A percentile compares a stretch with the other conserved stretches of the same genome.
Evolutionary conservation across 2,329 filamentous ascomycete species (phyloP).

Genomic region (Lecanoromycetidae sp.): DNA sequence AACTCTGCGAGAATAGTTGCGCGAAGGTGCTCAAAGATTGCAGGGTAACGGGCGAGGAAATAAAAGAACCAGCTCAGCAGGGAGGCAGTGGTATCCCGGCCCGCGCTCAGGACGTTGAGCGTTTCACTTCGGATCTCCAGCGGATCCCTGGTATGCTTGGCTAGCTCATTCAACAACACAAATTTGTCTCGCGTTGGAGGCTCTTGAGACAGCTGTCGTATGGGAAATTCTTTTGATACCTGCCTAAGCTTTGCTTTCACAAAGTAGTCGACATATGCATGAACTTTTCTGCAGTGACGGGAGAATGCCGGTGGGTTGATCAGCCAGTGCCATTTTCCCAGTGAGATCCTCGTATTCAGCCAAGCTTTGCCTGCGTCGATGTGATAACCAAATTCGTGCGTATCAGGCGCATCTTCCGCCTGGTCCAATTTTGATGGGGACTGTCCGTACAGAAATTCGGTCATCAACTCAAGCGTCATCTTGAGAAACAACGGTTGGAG

Average conservation of each 20-base stretch:
- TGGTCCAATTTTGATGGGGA: neutral
- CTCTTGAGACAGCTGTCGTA: conserved; percentile 54
- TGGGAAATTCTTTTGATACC: conserved; percentile 36
- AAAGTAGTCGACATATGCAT: conserved; percentile 8
- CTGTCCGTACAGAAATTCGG: conserved; percentile 13
- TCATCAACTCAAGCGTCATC: conserved; percentile 12
- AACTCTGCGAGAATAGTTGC: conserved; percentile 38
- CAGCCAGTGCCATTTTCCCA: conserved; percentile 11
- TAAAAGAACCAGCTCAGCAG: conserved; percentile 12
- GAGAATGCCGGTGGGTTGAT: neutral
- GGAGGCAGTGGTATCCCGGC: conserved; percentile 14
- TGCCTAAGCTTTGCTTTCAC: neutral
- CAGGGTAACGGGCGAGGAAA: conserved; percentile 3
- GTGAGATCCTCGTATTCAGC: neutral
- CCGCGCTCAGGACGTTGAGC: conserved; percentile 9
- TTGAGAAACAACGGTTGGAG: conserved; percentile 9
- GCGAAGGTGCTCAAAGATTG: conserved; percentile 3
- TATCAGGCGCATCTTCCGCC: neutral
- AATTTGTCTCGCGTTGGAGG: conserved; percentile 40
- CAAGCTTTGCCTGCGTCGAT: conserved; percentile 8
- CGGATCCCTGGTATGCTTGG: conserved; percentile 30
- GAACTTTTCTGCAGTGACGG: conserved; percentile 2
- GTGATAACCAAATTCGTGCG: conserved; percentile 1
- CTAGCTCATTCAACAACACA: conserved; percentile 78
- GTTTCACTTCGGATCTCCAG: conserved; percentile 6